Evolutionary conservation across 345 rosid species (phyloP).

Genomic region (Eucalyptus urophylla): DNA sequence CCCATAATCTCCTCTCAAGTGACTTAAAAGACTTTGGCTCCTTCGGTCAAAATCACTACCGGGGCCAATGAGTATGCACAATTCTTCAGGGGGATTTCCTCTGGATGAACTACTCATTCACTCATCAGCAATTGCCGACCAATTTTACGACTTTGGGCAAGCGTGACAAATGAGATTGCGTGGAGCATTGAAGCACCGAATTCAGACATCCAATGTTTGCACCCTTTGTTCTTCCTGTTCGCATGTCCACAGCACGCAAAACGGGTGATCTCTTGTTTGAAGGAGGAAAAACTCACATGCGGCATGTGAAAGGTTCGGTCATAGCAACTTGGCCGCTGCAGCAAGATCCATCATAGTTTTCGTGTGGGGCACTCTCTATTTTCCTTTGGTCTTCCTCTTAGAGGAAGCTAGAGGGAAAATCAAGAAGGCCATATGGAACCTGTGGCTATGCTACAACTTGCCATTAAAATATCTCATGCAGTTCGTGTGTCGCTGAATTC

Average conservation of each 20-base stretch:
- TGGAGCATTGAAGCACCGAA: background rate
- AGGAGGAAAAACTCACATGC: background rate
- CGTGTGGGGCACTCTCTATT: background rate
- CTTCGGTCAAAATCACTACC: background rate
- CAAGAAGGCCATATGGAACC: background rate
- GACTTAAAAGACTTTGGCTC: background rate
- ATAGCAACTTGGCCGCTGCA: background rate
- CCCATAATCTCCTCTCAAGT: background rate
- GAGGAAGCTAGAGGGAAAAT: background rate
- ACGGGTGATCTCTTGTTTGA: background rate
- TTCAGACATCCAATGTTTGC: background rate
- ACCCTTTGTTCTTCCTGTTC: background rate
- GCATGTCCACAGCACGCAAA: background rate
- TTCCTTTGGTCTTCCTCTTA: background rate
- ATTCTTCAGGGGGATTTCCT: background rate
- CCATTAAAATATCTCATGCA: background rate
- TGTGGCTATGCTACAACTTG: background rate
- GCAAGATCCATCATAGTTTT: background rate
- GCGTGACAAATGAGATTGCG: background rate
- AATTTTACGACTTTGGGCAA: background rate
- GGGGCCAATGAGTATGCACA: background rate
- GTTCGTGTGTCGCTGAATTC: background rate
- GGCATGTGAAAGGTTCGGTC: background rate
- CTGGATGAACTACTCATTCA: background rate
- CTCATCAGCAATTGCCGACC: background rate